Evolutionary conservation across 441 rosid species (phyloP).

Genomic region (Mallotus japonicus): DNA sequence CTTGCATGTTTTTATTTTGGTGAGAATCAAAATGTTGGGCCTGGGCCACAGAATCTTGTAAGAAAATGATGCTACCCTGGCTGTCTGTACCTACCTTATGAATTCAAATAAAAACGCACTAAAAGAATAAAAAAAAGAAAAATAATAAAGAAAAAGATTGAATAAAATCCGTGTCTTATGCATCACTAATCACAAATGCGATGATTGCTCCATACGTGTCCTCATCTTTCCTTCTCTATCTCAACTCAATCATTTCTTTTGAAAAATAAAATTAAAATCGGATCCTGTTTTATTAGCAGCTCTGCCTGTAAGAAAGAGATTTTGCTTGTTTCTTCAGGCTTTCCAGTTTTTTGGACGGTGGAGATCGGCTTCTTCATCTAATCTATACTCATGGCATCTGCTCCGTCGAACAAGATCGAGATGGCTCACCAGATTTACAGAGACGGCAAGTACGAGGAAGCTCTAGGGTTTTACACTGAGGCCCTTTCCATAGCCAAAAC

Average conservation of each 20-base stretch:
- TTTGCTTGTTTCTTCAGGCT: background rate
- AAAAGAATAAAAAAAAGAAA: background rate
- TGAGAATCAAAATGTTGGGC: too few relatives aligned
- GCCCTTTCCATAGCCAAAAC: conserved; percentile 71
- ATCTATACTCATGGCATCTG: conserved; percentile 43
- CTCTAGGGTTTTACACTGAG: conserved; percentile 68
- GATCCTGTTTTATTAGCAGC: background rate
- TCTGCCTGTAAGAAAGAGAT: background rate
- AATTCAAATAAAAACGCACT: too few relatives aligned
- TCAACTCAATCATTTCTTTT: background rate
- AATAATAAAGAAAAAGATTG: background rate
- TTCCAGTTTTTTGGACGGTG: conserved; percentile 12
- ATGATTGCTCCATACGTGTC: background rate
- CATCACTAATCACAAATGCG: background rate
- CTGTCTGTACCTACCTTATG: too few relatives aligned
- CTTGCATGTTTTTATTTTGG: too few relatives aligned
- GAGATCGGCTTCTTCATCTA: background rate
- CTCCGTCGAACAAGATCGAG: conserved; percentile 67
- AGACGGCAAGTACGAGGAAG: conserved; percentile 68
- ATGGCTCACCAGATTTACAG: conserved; percentile 81
- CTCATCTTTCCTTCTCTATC: background rate
- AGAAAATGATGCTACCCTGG: too few relatives aligned
- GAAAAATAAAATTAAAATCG: too few relatives aligned
- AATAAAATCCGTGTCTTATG: conserved; percentile 12
- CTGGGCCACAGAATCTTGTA: too few relatives aligned